These are phyloP conservation scores for Coccinonectria pachysandricola DNA, from an alignment of 2,329 filamentous ascomycete species.

Conservation along the genomic window DNA sequence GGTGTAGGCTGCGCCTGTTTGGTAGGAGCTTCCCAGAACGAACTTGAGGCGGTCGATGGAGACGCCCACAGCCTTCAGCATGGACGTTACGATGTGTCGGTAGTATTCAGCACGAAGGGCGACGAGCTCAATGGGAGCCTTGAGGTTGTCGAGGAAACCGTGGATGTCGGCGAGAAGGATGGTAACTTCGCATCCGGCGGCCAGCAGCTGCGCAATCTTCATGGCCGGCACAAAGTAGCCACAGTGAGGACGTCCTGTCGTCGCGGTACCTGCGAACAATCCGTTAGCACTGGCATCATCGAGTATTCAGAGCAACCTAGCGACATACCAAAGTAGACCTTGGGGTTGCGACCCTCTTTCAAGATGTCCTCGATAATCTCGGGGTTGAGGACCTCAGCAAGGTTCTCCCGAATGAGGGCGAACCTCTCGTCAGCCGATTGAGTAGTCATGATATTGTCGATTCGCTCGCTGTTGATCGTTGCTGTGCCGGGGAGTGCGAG, in stretches of 20 bases:
- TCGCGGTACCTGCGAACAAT: conserved; percentile 64
- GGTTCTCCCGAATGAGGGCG: conserved; percentile 67
- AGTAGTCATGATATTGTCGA: no score
- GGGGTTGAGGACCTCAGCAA: conserved; percentile 72
- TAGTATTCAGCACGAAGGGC: conserved; percentile 78
- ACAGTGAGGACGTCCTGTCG: conserved; percentile 78
- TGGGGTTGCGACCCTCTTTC: conserved; percentile 59
- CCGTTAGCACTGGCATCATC: no score
- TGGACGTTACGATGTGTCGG: conserved; percentile 59
- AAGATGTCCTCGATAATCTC: conserved; percentile 71
- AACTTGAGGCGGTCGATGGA: conserved; percentile 71
- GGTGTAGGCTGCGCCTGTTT: conserved; percentile 60
- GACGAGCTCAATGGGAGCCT: conserved; percentile 82
- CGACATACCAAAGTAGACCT: conserved; percentile 71
- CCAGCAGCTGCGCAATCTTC: conserved; percentile 81
- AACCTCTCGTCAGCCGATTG: conserved; percentile 44
- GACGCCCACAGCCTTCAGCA: conserved; percentile 70
- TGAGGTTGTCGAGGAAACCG: conserved; percentile 73
- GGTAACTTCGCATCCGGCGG: conserved; percentile 72
- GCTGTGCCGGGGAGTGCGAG: no score
- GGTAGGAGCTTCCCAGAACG: conserved; percentile 76
- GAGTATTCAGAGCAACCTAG: conserved; percentile 1
- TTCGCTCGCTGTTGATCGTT: no score
- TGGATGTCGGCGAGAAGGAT: conserved; percentile 68
- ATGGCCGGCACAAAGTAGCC: conserved; percentile 84